Conservation (phyloP, 495 filamentous ascomycete genomes). For the Xylaria telfairii region DNA sequence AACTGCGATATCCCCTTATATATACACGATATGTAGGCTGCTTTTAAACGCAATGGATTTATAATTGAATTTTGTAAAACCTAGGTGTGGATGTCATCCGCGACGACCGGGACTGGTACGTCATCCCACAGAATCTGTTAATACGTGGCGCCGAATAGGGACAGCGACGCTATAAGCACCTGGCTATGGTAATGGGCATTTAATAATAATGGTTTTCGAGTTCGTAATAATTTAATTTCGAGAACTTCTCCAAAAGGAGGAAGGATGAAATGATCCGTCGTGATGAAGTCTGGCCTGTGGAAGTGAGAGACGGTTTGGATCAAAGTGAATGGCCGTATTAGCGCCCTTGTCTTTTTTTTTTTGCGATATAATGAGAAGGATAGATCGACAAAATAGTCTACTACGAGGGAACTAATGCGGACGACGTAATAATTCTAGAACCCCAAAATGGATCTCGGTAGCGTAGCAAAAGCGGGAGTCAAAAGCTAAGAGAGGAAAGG, state of each 20-base stretch:
- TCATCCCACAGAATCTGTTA: constrained; percentile 9
- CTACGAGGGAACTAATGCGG: background rate
- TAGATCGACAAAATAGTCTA: background rate
- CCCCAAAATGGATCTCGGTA: background rate
- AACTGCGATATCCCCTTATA: background rate
- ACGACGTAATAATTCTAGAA: constrained; percentile 1
- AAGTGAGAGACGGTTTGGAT: background rate
- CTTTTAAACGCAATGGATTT: background rate
- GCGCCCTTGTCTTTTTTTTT: background rate
- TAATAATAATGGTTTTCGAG: background rate
- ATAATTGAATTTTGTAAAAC: background rate
- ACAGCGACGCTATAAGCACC: background rate
- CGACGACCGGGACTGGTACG: background rate
- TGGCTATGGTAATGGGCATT: background rate
- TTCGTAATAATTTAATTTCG: background rate
- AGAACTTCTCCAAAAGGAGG: background rate
- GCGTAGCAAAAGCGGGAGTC: background rate
- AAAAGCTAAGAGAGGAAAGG: background rate
- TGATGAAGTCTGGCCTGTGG: background rate
- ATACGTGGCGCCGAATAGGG: background rate
- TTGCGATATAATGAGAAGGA: background rate
- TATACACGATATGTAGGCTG: background rate
- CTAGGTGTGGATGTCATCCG: background rate
- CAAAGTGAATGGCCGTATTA: background rate
- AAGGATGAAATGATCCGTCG: background rate